Evolutionary conservation across 2,329 filamentous ascomycete genomes (phyloP).

Genomic region (Alternaria arborescens): DNA sequence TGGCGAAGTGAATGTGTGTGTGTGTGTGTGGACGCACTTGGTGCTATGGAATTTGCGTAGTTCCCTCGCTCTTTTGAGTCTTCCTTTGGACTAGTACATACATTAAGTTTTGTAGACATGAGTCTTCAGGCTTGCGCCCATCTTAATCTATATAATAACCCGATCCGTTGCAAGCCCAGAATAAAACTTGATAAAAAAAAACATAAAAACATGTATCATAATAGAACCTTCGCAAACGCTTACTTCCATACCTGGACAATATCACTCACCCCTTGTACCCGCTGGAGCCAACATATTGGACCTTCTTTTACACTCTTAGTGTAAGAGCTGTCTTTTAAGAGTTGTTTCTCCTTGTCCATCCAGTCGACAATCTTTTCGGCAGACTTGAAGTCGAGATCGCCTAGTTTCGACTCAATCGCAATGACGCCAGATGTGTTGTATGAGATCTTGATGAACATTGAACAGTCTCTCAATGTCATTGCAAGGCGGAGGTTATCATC

Average conservation of each 20-base stretch:
- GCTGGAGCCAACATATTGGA: conserved; percentile 12
- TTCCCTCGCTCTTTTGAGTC: background rate
- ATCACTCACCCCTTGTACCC: background rate
- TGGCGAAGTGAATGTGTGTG: background rate
- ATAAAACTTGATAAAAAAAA: background rate
- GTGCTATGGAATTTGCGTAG: background rate
- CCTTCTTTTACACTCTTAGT: background rate
- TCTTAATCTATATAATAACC: background rate
- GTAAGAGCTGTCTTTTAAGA: conserved; percentile 27
- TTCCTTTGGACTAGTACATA: background rate
- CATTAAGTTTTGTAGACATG: background rate
- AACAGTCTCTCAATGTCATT: conserved; percentile 60
- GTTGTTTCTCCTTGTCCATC: conserved; percentile 50
- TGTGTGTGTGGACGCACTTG: background rate
- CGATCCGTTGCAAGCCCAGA: background rate
- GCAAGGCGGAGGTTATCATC: conserved; percentile 44
- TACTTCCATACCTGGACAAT: background rate
- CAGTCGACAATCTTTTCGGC: conserved; percentile 53
- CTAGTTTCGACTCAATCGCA: conserved; percentile 53
- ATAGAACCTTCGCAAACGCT: background rate
- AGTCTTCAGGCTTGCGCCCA: background rate
- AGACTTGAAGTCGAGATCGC: conserved; percentile 58
- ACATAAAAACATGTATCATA: background rate
- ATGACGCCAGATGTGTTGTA: conserved; percentile 13
- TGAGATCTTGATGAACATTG: conserved; percentile 51